These are phyloP conservation scores for Naematelia aurantialba DNA, from an alignment of 768 basidiomycete genomes.

Conservation along the genomic window DNA sequence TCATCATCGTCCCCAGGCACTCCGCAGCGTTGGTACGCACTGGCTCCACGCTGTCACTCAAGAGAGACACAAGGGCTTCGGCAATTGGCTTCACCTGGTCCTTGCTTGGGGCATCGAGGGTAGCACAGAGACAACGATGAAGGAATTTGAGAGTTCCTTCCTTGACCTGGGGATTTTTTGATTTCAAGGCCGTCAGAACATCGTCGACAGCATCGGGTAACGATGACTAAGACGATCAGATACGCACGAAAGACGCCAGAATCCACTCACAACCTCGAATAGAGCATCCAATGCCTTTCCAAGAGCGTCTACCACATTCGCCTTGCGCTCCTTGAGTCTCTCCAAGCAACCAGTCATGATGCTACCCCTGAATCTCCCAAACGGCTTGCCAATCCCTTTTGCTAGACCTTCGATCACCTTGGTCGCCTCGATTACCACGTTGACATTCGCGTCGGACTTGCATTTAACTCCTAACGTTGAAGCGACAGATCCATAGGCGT, in stretches of 20 bases:
- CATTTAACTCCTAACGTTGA: slow-evolving; percentile 75
- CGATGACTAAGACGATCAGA: slow-evolving; percentile 59
- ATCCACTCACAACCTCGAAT: slow-evolving; percentile 69
- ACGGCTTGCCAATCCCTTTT: slow-evolving; percentile 69
- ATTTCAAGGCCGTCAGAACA: slow-evolving; percentile 67
- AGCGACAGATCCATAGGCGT: slow-evolving; percentile 71
- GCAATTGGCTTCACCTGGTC: slow-evolving; percentile 76
- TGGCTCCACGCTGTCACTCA: slow-evolving; percentile 85
- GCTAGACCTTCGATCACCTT: slow-evolving; percentile 80
- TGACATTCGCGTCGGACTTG: slow-evolving; percentile 86
- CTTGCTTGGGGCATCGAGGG: slow-evolving; percentile 65
- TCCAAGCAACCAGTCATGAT: slow-evolving; percentile 77
- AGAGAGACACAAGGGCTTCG: slow-evolving; percentile 66
- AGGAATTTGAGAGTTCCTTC: slow-evolving; percentile 87
- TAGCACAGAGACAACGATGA: slow-evolving; percentile 68
- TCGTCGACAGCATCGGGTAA: slow-evolving; percentile 80
- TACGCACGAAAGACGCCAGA: background rate
- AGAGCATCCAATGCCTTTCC: slow-evolving; percentile 83
- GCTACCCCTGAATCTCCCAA: slow-evolving; percentile 68
- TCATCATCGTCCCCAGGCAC: slow-evolving; percentile 86
- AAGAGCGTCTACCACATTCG: slow-evolving; percentile 81
- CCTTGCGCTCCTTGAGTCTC: slow-evolving; percentile 89
- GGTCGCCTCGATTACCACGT: slow-evolving; percentile 86
- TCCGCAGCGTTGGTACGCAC: slow-evolving; percentile 85
- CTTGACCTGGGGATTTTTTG: slow-evolving; percentile 96